phyloP scores from a whole-genome alignment of 768 basidiomycete genomes.

The Ramaria sp. region DNA sequence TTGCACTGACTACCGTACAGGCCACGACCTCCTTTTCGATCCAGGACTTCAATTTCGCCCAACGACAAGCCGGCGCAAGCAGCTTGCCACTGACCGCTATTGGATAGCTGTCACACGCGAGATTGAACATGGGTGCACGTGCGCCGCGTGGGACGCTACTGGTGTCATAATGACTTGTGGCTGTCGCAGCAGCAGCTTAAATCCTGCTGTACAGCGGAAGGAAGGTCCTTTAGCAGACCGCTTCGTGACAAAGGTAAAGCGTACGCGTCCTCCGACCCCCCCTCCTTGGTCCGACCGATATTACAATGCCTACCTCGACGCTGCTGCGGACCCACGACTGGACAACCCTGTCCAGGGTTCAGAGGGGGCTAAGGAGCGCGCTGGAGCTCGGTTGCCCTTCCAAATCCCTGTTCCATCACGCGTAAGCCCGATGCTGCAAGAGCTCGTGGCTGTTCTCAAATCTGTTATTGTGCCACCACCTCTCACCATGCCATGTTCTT shows the following conservation, averaged over 20 bases:
- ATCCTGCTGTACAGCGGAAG: constrained; percentile 29
- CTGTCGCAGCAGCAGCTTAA: constrained; percentile 9
- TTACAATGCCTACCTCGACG: constrained; percentile 13
- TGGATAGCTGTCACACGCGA: constrained; percentile 78
- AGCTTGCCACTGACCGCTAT: constrained; percentile 66
- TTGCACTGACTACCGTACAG: constrained; percentile 29
- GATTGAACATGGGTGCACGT: constrained; percentile 73
- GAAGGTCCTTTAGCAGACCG: too few relatives aligned
- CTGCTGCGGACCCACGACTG: not conserved
- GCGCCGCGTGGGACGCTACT: constrained; percentile 58
- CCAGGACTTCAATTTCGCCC: constrained; percentile 75
- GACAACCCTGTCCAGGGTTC: constrained; percentile 7
- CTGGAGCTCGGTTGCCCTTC: too few relatives aligned
- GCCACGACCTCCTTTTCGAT: constrained; percentile 87
- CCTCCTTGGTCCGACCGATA: constrained; percentile 1
- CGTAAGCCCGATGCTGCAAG: constrained; percentile 54
- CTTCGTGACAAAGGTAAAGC: constrained; percentile 17
- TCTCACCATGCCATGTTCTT: constrained; percentile 9
- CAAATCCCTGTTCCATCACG: constrained; percentile 59
- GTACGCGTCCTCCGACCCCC: constrained; percentile 31
- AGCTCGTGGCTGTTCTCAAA: constrained; percentile 73
- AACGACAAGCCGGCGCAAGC: constrained; percentile 61
- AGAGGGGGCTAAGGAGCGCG: too few relatives aligned
- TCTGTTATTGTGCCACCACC: constrained; percentile 72
- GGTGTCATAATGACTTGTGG: constrained; percentile 30